Evolutionary conservation across 805 yeast species (phyloP), one percentile per base, ranked within the genome.

Genomic region (Martiniozyma abietophila): DNA sequence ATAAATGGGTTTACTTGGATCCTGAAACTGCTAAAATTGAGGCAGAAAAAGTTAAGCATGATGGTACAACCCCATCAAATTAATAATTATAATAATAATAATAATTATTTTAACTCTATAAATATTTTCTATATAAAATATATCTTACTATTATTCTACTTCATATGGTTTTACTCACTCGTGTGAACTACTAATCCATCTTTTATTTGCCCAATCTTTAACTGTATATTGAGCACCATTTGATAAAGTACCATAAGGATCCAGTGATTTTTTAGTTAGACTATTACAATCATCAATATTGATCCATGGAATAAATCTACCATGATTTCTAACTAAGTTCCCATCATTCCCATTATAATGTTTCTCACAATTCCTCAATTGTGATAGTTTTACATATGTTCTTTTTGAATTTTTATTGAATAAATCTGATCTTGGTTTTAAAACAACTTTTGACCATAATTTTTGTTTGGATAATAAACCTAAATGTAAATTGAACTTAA

Each of bases 11-110:
- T 51, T 82, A 81, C 61, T 62, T 82, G 48, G 94, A 82, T 58
- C 92, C 89, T 6, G 83, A 79, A 56, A 75, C 70, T 41, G 92
- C 92, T 25, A 75, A 72, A 39, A 69, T 76, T 37, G 85, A 82
- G 58, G 86, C 89, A 14, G 83, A 75, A 44, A 79, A 76, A 45
- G 89, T 82, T 28, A 83, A 80, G 35, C 73, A 76, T 37, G 92
- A 82, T 58, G 94, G 94, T 27, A 20, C 31, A 14, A 25, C 23
- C 10, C 20, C 26, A 8, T 33, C 8, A 32, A 19, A n/a, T 11
- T 15, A 14, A 9, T n/a, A 26, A 15, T 10, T n/a, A 33, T 16
- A 9, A 28, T 22, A 17, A 26, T 30, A 11, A 24, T 19, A 15
- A 9, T 18, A 31, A 25, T 31, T 17, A 24, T 8, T 25, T 14